Evolutionary conservation across 1,284 basidiomycete genomes (phyloP).

Genomic region (Heliocybe sulcata): DNA sequence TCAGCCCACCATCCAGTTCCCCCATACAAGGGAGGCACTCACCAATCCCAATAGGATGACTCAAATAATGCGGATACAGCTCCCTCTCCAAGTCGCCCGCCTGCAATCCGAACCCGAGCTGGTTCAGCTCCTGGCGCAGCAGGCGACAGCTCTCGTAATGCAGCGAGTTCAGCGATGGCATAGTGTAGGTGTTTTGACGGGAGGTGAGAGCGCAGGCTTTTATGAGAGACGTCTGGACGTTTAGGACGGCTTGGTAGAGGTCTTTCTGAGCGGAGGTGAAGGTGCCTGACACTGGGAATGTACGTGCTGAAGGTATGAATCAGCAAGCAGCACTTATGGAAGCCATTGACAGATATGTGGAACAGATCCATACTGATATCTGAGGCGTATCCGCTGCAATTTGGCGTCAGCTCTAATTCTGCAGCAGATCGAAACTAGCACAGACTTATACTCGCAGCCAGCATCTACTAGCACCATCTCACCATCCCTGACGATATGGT

Average conservation of each 20-base stretch:
- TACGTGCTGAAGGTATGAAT: too few species aligned
- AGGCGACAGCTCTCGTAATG: constrained; percentile 16
- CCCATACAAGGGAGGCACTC: constrained; percentile 15
- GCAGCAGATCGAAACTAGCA: constrained; percentile 10
- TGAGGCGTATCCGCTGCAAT: constrained; percentile 81
- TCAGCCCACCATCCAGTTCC: neutral
- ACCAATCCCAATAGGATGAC: constrained; percentile 85
- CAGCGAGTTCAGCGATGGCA: neutral
- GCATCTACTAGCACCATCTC: constrained; percentile 88
- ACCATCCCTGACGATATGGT: constrained; percentile 64
- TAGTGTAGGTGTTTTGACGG: neutral
- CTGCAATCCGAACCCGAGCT: constrained; percentile 73
- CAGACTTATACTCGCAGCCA: constrained; percentile 83
- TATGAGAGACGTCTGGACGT: constrained; percentile 68
- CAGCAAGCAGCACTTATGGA: too few species aligned
- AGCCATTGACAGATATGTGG: too few species aligned
- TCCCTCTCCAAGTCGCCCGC: constrained; percentile 65
- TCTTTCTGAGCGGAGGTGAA: constrained; percentile 83
- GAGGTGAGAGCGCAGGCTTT: constrained; percentile 41
- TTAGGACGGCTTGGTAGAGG: constrained; percentile 82
- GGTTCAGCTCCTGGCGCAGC: constrained; percentile 68
- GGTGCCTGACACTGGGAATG: constrained; percentile 78
- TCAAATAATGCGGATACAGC: constrained; percentile 83
- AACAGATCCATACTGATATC: constrained; percentile 97
- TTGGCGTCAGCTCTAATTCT: constrained; percentile 14